A percentile compares a stretch with the other conserved stretches of the same genome.
These are phyloP conservation scores for Fagopyrum tataricum DNA, from an alignment of 148 eudicot species.

Conservation along the genomic window DNA sequence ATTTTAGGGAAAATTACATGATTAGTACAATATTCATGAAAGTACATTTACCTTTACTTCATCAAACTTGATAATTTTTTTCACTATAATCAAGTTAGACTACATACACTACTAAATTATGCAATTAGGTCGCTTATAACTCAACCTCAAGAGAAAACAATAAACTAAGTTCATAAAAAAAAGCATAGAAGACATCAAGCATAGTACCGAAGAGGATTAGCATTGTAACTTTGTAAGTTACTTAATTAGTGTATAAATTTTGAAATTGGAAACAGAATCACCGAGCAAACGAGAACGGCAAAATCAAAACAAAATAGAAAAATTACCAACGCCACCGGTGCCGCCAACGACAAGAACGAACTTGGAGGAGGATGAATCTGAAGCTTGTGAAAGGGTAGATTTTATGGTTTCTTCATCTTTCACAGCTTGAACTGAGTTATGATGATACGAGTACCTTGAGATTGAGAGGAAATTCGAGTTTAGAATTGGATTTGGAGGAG, in stretches of 20 bases:
- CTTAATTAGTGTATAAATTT: neutral
- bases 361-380: constrained; percentile 36
- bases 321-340: constrained; percentile 86
- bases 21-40: neutral
- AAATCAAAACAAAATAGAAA: neutral
- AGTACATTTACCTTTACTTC: too few relatives aligned
- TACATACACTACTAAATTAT: too few relatives aligned
- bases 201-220: neutral
- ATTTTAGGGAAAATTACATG: neutral
- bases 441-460: neutral
- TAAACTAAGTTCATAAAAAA: too few relatives aligned
- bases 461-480: neutral
- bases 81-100: neutral
- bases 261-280: constrained; percentile 2
- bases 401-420: constrained; percentile 39
- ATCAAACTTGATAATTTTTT: neutral
- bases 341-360: constrained; percentile 85
- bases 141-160: too few relatives aligned
- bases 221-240: neutral
- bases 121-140: too few relatives aligned
- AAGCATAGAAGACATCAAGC: too few relatives aligned
- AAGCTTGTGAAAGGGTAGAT: constrained; percentile 23
- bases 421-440: constrained; percentile 27
- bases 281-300: neutral
- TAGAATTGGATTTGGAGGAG: neutral